These are phyloP conservation scores for Protomyces inouyei DNA, from an alignment of 1,139 yeast genomes.

Conservation along the genomic window DNA sequence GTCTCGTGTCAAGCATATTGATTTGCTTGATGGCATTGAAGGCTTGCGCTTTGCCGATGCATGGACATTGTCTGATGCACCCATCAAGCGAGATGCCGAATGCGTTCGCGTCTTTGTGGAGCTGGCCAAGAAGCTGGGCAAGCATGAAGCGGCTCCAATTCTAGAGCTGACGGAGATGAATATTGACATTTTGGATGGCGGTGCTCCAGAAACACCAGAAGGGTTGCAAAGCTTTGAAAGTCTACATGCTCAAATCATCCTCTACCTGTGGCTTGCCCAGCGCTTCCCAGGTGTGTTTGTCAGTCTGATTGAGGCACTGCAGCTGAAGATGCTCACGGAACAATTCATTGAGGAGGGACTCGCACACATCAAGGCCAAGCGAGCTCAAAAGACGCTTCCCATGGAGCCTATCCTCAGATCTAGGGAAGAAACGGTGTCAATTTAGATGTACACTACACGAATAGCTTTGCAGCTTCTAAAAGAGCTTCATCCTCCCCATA, in stretches of 20 bases:
- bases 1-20: constrained; percentile 46
- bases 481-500: constrained; percentile 71
- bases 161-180: constrained; percentile 31
- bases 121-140: constrained; percentile 30
- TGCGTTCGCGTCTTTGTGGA: constrained; percentile 27
- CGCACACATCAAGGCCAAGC: constrained; percentile 7
- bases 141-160: constrained; percentile 31
- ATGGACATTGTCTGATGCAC: constrained; percentile 48
- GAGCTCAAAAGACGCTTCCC: neutral
- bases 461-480: constrained; percentile 37
- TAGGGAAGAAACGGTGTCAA: too few species aligned
- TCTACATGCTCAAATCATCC: constrained; percentile 61
- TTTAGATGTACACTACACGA: neutral
- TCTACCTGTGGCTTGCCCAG: constrained; percentile 68
- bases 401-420: too few species aligned
- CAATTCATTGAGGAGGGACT: constrained; percentile 8
- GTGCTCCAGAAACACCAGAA: constrained; percentile 35
- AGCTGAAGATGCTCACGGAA: constrained; percentile 15
- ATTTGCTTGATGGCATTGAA: constrained; percentile 45
- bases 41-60: constrained; percentile 50
- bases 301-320: constrained; percentile 7
- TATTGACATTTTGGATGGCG: constrained; percentile 33
- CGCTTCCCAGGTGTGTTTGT: constrained; percentile 13
- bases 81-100: constrained; percentile 39
- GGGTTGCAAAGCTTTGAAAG: constrained; percentile 55